These are phyloP conservation scores for Colletotrichum ledebouriae DNA, from an alignment of 2,329 filamentous ascomycete genomes.

Conservation along the genomic window DNA sequence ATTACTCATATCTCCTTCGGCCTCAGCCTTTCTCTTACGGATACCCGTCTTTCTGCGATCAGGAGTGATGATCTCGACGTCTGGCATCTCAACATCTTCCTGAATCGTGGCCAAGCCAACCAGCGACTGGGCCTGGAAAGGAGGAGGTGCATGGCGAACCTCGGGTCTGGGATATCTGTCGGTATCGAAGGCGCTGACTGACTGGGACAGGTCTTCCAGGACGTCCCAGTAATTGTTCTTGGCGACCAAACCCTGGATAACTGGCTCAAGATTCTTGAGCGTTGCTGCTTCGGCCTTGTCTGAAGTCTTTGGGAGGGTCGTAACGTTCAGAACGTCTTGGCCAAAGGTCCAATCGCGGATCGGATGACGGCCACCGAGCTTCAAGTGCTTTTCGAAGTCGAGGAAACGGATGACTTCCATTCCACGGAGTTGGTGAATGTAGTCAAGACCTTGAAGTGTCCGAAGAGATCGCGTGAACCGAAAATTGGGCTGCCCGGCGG, in stretches of 20 bases:
- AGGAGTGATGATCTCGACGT: no score
- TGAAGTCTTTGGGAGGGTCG: slow-evolving; percentile 44
- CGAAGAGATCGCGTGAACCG: slow-evolving; percentile 54
- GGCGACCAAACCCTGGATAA: slow-evolving; percentile 3
- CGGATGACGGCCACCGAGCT: slow-evolving; percentile 8
- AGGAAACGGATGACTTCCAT: slow-evolving; percentile 57
- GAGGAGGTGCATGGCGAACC: neutral
- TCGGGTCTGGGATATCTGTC: neutral
- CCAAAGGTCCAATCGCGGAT: slow-evolving; percentile 52
- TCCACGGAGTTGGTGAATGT: slow-evolving; percentile 59
- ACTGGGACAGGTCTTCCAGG: slow-evolving; percentile 7
- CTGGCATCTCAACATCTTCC: no score
- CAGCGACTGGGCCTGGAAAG: no score
- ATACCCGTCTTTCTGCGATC: no score
- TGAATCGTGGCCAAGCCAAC: no score
- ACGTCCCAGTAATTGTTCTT: neutral
- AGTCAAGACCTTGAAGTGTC: slow-evolving; percentile 60
- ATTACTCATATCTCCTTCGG: no score
- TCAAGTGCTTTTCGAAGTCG: slow-evolving; percentile 50
- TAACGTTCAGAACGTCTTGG: slow-evolving; percentile 49
- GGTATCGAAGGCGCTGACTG: slow-evolving; percentile 25
- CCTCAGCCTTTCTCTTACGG: no score
- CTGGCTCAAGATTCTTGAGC: slow-evolving; percentile 46
- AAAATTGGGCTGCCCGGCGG: slow-evolving; percentile 56
- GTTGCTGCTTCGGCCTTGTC: slow-evolving; percentile 37